These are phyloP conservation scores for Pseudozyma pruni DNA, from an alignment of 1,284 basidiomycete genomes.

Conservation along the genomic window DNA sequence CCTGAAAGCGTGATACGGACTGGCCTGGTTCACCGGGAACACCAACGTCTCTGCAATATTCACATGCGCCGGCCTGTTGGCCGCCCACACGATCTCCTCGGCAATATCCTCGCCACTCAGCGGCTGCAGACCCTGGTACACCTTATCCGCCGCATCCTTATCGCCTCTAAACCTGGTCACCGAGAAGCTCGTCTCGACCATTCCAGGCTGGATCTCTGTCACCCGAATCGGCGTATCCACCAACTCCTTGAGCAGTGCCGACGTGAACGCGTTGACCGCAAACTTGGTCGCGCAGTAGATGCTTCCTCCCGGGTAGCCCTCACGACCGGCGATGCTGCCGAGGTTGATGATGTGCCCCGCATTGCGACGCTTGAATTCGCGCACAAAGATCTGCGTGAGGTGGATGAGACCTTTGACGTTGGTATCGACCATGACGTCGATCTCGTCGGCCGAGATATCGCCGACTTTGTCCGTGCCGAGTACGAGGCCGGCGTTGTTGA, in stretches of 20 bases:
- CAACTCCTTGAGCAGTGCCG: constrained; percentile 81
- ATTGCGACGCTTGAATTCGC: constrained; percentile 86
- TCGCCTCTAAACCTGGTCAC: constrained; percentile 57
- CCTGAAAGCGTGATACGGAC: constrained; percentile 56
- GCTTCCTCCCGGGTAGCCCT: constrained; percentile 77
- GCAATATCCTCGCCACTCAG: constrained; percentile 71
- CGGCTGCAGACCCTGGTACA: constrained; percentile 64
- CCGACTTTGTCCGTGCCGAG: constrained; percentile 82
- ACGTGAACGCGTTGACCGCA: constrained; percentile 89
- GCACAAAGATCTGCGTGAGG: constrained; percentile 76
- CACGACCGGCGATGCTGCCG: constrained; percentile 89
- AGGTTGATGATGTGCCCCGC: constrained; percentile 94
- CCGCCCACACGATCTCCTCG: constrained; percentile 97
- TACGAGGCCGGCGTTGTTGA: constrained; percentile 76
- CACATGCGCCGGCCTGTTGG: constrained; percentile 73
- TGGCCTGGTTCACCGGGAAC: constrained; percentile 63
- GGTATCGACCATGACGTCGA: constrained; percentile 85
- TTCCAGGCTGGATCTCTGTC: constrained; percentile 72
- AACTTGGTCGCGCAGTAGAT: constrained; percentile 75
- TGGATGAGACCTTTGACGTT: constrained; percentile 90
- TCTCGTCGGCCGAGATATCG: constrained; percentile 78
- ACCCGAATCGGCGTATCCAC: constrained; percentile 77
- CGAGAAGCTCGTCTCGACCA: constrained; percentile 78
- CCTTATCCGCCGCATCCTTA: constrained; percentile 54
- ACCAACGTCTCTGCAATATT: constrained; percentile 62